Evolutionary conservation across 495 filamentous ascomycete species (phyloP).

Genomic region (Neurospora sp.): DNA sequence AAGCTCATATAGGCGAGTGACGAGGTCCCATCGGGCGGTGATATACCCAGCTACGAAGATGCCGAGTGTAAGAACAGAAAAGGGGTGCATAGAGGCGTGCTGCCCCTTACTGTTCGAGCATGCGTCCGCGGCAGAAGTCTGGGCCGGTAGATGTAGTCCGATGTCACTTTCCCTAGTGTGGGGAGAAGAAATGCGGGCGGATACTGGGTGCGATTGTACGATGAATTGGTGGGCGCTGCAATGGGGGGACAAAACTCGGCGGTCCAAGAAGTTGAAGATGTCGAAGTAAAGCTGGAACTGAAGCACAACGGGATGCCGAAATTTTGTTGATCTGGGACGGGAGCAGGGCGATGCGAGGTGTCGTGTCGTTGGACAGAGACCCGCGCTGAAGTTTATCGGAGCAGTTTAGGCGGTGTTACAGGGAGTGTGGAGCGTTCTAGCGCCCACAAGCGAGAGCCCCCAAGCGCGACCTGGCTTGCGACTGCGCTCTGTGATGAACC

Average conservation of each 20-base stretch:
- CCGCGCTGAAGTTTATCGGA: not conserved
- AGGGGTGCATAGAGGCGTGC: conserved; percentile 79
- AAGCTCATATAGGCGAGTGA: conserved; percentile 90
- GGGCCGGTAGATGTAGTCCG: not conserved
- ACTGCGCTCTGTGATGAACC: not conserved
- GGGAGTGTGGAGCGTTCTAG: not conserved
- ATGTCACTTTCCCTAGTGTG: not conserved
- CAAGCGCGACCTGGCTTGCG: not conserved
- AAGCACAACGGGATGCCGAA: not conserved
- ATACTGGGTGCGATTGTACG: not conserved
- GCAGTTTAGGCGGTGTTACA: not conserved
- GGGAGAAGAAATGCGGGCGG: not conserved
- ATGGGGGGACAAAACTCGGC: not conserved
- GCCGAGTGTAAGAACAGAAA: conserved; percentile 83
- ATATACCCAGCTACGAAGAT: conserved; percentile 99
- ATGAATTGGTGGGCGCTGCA: not conserved
- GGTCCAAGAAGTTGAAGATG: not conserved
- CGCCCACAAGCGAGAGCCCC: not conserved
- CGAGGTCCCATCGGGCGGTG: conserved; percentile 95
- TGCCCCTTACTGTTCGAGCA: conserved; percentile 19
- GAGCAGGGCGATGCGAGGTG: not conserved
- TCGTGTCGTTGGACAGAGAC: not conserved
- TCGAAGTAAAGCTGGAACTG: not conserved
- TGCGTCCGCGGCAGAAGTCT: not conserved
- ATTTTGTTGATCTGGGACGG: not conserved